A percentile compares a stretch with the other conserved stretches of the same genome.
Evolutionary conservation across 2,329 filamentous ascomycete species (phyloP).

Genomic region (Phoma herbarum): DNA sequence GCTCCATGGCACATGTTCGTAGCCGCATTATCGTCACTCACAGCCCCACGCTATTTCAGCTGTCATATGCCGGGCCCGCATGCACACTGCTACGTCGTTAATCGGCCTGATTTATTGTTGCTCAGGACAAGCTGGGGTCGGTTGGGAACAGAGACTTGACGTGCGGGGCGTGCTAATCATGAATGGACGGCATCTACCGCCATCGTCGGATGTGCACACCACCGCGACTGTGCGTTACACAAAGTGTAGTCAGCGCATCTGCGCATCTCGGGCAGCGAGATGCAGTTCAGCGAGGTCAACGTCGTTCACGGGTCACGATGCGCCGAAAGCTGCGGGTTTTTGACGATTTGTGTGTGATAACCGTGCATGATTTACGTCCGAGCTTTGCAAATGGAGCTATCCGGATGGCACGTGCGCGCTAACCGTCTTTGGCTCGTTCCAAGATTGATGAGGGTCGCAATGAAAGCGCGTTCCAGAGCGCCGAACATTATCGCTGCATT

Average conservation of each 20-base stretch:
- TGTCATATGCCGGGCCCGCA: conserved; percentile 10
- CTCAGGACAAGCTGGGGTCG: conserved; percentile 9
- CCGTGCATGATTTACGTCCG: conserved; percentile 35
- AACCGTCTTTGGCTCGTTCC: conserved; percentile 15
- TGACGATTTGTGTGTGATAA: conserved; percentile 27
- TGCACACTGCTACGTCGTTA: conserved; percentile 10
- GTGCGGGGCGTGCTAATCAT: conserved; percentile 18
- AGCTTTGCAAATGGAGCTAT: conserved; percentile 3
- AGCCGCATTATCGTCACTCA: conserved; percentile 25
- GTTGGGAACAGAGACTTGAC: neutral
- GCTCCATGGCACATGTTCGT: conserved; percentile 28
- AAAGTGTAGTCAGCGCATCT: conserved; percentile 2
- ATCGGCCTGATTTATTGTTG: conserved; percentile 6
- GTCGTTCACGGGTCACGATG: conserved; percentile 16
- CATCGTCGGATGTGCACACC: conserved; percentile 1
- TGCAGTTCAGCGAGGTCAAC: conserved; percentile 7
- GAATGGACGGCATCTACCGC: conserved; percentile 12
- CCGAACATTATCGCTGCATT: neutral
- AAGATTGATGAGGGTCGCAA: conserved; percentile 13
- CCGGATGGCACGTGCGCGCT: conserved; percentile 26
- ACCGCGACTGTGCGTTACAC: conserved; percentile 6
- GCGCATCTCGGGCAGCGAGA: conserved; percentile 8
- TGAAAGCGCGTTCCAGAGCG: conserved; percentile 3
- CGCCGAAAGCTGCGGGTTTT: conserved; percentile 21
- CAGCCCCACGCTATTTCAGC: conserved; percentile 18